These are phyloP conservation scores for Clausena lansium DNA, from an alignment of 345 rosid genomes.

Conservation along the genomic window DNA sequence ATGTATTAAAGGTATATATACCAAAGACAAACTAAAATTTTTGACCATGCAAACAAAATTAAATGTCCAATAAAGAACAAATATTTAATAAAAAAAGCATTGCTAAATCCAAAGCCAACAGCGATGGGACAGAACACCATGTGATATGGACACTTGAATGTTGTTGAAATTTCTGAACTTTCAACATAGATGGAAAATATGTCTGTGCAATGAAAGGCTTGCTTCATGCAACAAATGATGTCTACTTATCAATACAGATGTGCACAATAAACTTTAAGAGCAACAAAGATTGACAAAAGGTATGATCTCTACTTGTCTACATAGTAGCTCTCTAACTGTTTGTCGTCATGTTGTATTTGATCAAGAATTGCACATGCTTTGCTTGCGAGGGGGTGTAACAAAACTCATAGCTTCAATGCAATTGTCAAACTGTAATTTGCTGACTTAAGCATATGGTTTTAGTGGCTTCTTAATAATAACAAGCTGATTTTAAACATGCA, in stretches of 20 bases:
- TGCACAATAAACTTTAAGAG: background rate
- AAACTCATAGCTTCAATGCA: background rate
- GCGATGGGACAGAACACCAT: background rate
- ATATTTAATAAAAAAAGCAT: background rate
- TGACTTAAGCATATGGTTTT: background rate
- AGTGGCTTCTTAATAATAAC: background rate
- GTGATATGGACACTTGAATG: background rate
- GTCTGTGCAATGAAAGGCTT: background rate
- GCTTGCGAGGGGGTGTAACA: background rate
- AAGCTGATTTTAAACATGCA: background rate
- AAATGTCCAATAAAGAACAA: background rate
- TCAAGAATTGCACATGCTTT: background rate
- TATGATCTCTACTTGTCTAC: background rate
- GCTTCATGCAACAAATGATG: background rate
- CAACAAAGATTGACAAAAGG: background rate
- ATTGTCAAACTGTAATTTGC: background rate
- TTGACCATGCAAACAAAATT: background rate
- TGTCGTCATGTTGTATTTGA: background rate
- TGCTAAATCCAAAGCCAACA: background rate
- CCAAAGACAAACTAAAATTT: background rate
- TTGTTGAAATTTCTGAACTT: background rate
- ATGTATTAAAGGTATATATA: background rate
- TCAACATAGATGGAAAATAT: background rate
- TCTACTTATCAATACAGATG: background rate
- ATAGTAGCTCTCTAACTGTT: background rate